Evolutionary conservation across 2,329 filamentous ascomycete genomes (phyloP), one percentile per base, ranked within the genome.

Genomic region (Monascus ruber): DNA sequence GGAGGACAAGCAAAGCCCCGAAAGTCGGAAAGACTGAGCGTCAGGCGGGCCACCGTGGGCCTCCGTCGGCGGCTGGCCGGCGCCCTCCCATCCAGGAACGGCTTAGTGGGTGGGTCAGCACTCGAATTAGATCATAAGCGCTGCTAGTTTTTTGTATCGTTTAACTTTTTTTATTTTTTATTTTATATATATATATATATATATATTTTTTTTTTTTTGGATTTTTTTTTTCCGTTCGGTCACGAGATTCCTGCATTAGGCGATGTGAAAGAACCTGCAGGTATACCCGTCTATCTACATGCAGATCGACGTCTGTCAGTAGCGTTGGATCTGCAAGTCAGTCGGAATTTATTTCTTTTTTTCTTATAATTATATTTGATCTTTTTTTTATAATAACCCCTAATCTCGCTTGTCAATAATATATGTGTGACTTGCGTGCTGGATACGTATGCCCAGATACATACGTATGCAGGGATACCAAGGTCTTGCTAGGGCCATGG

Each of bases 51-150:
- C 28, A 29, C 6, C 28, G 6, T 29, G 46, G 46, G 17, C 17
- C 17, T 17, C n/a, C n/a, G n/a, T n/a, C n/a, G n/a, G 48, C 42
- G 47, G 48, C 51, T 42, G 45, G 47, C 48, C 49, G 47, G 48
- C 47, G 48, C 47, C 44, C 46, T 26, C 40, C 37, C 41, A 37
- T 41, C 51, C 50, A 52, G 51, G 50, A 53, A 51, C 49, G 47
- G 51, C 32, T 47, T 55, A 53, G 52, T 35, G 41, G 27, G 37
- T 48, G 50, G 50, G 40, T 46, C 39, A 43, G 43, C 47, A 47
- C 47, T 51, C 48, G 50, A 50, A 46, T 45, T 26, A 10, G 38
- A 35, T 9, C 47, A 41, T 49, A 42, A 48, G 45, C 42, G 45
- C 48, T 46, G 51, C 41, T 51, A 51, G 8, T 26, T 38, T 38